Percentiles rank a stretch among this genome's conserved stretches.
Conservation (phyloP, 1,284 basidiomycete genomes). For the Thecaphora thlaspeos region DNA sequence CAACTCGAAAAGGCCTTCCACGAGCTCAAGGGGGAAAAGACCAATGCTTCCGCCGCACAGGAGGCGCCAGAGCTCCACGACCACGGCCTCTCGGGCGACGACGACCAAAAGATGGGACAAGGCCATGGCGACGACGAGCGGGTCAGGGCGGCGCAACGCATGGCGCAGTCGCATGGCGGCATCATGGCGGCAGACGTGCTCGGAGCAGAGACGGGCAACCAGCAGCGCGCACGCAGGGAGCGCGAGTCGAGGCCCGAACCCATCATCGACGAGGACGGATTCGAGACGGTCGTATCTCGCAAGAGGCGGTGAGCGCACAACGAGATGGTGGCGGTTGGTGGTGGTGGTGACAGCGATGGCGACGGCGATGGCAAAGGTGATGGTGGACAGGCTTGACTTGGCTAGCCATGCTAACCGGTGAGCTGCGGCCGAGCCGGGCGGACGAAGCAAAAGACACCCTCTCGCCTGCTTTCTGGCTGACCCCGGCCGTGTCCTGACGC, state of each 20-base stretch:
- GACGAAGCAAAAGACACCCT: too few species aligned
- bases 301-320: too few species aligned
- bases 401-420: too few species aligned
- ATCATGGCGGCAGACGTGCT: conserved; percentile 24
- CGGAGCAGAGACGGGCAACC: conserved; percentile 13
- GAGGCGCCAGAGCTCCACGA: background rate
- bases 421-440: too few species aligned
- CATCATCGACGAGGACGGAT: conserved; percentile 47
- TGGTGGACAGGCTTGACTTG: too few species aligned
- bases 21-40: conserved; percentile 33
- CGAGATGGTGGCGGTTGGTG: too few species aligned
- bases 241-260: conserved; percentile 21
- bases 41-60: conserved; percentile 12
- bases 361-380: too few species aligned
- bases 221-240: conserved; percentile 17
- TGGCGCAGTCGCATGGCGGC: conserved; percentile 26
- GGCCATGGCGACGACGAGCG: conserved; percentile 10
- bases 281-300: conserved; percentile 47
- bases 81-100: conserved; percentile 21
- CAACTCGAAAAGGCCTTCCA: conserved; percentile 39
- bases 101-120: conserved; percentile 30
- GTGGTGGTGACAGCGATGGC: too few species aligned
- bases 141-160: conserved; percentile 11
- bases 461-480: too few species aligned
- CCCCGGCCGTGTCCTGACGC: too few species aligned